Base-by-base conservation (phyloP, 2,329 filamentous ascomycete genomes). In the Didymellaceae sp. region DNA sequence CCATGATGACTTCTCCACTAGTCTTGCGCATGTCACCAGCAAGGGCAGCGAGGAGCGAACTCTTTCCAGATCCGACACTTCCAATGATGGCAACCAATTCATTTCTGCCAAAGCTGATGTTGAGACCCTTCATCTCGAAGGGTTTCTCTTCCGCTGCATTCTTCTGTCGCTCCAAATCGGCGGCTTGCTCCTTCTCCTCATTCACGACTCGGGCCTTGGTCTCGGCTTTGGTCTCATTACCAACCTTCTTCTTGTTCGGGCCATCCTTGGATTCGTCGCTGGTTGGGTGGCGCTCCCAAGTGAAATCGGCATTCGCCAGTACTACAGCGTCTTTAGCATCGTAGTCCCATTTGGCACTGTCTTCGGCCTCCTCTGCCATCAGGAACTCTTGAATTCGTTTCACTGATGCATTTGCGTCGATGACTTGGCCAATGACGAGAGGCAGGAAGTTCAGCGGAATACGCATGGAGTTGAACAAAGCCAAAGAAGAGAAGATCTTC, bases 1-100 rank as follows among this genome's bases (percentile, higher is more conserved):
- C 90, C 61, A 94, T 82, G 0, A 84, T 82, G 5, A 95, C 82
- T 28, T 87, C 81, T 9, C 91, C 91, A 3, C 75, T 77, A 0
- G 89, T 95, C 70, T 87, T 88, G 34, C 91, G 86, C 93, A 97
- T 97, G 58, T 97, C 93, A 18, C 94, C 93, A 1, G 92, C 93
- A 35, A 99, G 77, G 0, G 93, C 91, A 25, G 91, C 89, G 2
- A 99, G 83, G 1, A 99, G 76, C 0, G 92, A 97, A 41, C 83
- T 94, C 76, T 99, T 97, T 5, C 93, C 93, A 55, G 88, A 91
- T 1, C 91, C 91, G 1, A 96, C 91, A n/a, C 84, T 83, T 22
- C 91, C 91, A 65, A 96, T 96, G n/a, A 91, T 87, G 38, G 86
- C 93, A 45, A 91, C 78, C 2, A 95, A 80, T 67, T 95, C 90